Conservation (phyloP, 129 eudicot species). For the Cynara cardunculus region DNA sequence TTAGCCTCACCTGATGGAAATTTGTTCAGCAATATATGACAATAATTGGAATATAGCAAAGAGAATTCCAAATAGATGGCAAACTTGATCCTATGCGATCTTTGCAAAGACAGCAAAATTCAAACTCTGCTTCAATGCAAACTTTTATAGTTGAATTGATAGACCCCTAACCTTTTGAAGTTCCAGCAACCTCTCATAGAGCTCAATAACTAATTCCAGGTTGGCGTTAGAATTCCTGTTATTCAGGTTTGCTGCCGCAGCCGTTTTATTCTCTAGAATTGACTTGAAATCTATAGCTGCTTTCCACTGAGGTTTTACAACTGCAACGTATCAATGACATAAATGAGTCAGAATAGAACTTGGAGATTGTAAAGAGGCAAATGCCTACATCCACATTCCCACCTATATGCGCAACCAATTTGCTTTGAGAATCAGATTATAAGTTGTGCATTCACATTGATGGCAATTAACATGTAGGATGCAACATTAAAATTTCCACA, state of each 20-base stretch:
- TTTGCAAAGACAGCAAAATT: neutral
- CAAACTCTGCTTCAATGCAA: neutral
- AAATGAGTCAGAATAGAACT: neutral
- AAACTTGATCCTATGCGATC: neutral
- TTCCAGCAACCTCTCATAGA: slow-evolving; percentile 51
- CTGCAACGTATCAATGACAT: slow-evolving; percentile 23
- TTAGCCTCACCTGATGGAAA: neutral
- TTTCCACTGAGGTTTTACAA: slow-evolving; percentile 74
- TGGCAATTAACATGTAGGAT: neutral
- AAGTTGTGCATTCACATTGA: neutral
- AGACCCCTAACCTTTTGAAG: slow-evolving; percentile 82
- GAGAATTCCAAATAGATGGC: too few species aligned
- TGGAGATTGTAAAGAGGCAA: neutral
- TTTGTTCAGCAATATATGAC: too few species aligned
- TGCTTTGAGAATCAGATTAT: neutral
- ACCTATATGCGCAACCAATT: neutral
- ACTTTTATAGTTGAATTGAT: slow-evolving; percentile 4
- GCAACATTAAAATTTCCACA: neutral
- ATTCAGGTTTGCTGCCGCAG: slow-evolving; percentile 60
- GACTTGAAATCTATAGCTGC: slow-evolving; percentile 93
- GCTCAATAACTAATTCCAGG: slow-evolving; percentile 71
- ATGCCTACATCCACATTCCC: neutral
- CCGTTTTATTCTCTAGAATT: slow-evolving; percentile 74
- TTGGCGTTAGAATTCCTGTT: slow-evolving; percentile 75
- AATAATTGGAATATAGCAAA: too few species aligned